Conservation (phyloP, 306 rosid genomes). For the Lithocarpus polystachyus region DNA sequence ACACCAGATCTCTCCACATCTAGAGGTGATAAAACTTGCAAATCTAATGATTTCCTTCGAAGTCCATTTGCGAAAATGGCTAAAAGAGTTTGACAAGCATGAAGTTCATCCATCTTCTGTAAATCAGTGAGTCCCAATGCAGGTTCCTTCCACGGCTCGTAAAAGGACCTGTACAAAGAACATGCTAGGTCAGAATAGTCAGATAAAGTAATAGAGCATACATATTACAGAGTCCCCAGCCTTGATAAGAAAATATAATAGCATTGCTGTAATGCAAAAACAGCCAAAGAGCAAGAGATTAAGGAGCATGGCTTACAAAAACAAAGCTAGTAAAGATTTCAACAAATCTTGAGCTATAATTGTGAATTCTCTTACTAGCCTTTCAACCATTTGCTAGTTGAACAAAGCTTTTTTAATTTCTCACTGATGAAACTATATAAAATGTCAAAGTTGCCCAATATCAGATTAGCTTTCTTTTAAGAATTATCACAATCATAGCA, state of each 20-base stretch:
- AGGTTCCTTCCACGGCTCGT: conserved; percentile 63
- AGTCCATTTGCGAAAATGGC: conserved; percentile 51
- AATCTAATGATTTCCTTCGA: conserved; percentile 41
- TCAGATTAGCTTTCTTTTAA: not conserved
- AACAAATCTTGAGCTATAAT: not conserved
- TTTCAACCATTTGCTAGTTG: not conserved
- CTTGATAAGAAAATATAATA: not conserved
- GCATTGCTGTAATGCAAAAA: not conserved
- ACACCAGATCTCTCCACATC: conserved; percentile 48
- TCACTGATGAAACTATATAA: not conserved
- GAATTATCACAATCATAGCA: not conserved
- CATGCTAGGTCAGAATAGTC: conserved; percentile 9
- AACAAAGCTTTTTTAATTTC: not conserved
- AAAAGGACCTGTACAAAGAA: conserved; percentile 55
- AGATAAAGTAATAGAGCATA: not conserved
- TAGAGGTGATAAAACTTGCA: conserved; percentile 34
- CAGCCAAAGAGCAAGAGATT: not conserved
- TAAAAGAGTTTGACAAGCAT: conserved; percentile 61
- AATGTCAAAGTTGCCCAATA: not conserved
- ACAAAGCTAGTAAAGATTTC: not conserved
- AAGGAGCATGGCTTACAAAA: not conserved
- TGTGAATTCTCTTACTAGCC: no score
- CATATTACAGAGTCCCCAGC: not conserved
- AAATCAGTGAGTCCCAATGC: conserved; percentile 36
- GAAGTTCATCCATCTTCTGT: conserved; percentile 69